phyloP scores from a whole-genome alignment of 2,329 filamentous ascomycete genomes.

The Ramularia endophylla region DNA sequence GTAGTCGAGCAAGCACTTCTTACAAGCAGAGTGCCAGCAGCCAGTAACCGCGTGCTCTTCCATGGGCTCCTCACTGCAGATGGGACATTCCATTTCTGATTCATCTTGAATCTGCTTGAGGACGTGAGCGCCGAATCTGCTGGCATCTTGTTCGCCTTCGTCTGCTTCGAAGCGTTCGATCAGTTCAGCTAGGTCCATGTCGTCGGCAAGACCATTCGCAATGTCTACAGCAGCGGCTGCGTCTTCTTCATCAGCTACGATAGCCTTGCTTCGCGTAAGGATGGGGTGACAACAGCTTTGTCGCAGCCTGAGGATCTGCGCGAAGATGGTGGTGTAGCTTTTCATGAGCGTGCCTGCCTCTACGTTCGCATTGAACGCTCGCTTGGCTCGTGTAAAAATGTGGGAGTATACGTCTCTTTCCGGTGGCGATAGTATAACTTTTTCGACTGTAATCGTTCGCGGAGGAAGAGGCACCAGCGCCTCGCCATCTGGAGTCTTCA shows the following conservation, averaged over 20 bases:
- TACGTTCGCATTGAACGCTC: slow-evolving; percentile 77
- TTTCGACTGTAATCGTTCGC: slow-evolving; percentile 76
- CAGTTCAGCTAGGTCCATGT: slow-evolving; percentile 88
- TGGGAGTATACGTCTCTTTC: slow-evolving; percentile 91
- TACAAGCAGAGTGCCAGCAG: slow-evolving; percentile 97
- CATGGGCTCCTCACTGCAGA: slow-evolving; percentile 96
- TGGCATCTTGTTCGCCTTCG: slow-evolving; percentile 52
- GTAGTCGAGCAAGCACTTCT: slow-evolving; percentile 82
- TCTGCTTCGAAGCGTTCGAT: slow-evolving; percentile 73
- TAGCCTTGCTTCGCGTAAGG: slow-evolving; percentile 74
- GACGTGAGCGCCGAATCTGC: slow-evolving; percentile 78
- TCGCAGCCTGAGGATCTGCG: slow-evolving; percentile 85
- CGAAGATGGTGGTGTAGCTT: slow-evolving; percentile 94
- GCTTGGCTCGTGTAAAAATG: slow-evolving; percentile 76
- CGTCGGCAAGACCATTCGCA: slow-evolving; percentile 76
- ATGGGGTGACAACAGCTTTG: slow-evolving; percentile 93
- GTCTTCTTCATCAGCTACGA: slow-evolving; percentile 83
- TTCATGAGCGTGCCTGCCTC: slow-evolving; percentile 92
- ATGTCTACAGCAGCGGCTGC: slow-evolving; percentile 72
- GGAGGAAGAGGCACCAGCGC: slow-evolving; percentile 75
- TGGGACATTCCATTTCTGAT: slow-evolving; percentile 80
- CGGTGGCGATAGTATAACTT: slow-evolving; percentile 75
- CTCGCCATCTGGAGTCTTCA: slow-evolving; percentile 87
- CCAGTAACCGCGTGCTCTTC: slow-evolving; percentile 88
- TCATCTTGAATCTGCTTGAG: slow-evolving; percentile 89